These are phyloP conservation scores for Verticillium dahliae DNA, from an alignment of 2,329 filamentous ascomycete genomes.

Conservation along the genomic window DNA sequence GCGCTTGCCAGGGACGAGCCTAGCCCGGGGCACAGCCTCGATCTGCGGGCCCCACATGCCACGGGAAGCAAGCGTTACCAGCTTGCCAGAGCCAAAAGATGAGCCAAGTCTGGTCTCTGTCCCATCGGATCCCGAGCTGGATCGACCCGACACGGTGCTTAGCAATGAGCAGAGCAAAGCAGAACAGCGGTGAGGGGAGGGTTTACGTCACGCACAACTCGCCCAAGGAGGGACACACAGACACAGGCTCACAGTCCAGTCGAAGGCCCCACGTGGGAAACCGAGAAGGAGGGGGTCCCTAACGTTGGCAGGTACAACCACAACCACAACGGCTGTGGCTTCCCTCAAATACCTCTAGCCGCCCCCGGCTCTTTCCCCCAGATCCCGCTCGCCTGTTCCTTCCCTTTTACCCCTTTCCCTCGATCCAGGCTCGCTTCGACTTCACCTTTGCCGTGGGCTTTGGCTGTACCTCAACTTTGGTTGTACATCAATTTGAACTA, in stretches of 20 bases:
- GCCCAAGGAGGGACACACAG: neutral
- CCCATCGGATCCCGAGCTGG: neutral
- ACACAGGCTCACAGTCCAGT: neutral
- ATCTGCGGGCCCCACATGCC: neutral
- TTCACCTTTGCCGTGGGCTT: neutral
- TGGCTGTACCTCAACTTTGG: too few species aligned
- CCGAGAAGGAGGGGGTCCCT: neutral
- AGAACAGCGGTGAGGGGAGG: neutral
- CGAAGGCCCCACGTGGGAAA: neutral
- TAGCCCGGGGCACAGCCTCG: neutral
- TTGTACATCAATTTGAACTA: too few species aligned
- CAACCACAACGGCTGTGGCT: neutral
- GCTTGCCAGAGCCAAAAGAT: neutral
- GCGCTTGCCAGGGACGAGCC: neutral
- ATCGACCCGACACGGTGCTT: neutral
- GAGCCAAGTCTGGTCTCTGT: neutral
- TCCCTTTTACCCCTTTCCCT: neutral
- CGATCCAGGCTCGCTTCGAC: conserved; percentile 1
- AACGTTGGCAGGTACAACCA: neutral
- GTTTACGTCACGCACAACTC: neutral
- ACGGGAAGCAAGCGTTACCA: neutral
- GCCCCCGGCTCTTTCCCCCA: neutral
- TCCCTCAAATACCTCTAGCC: neutral
- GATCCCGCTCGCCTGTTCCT: conserved; percentile 5
- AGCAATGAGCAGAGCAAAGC: neutral